Base-by-base conservation (phyloP, 345 rosid genomes). In the Gossypium arboreum region DNA sequence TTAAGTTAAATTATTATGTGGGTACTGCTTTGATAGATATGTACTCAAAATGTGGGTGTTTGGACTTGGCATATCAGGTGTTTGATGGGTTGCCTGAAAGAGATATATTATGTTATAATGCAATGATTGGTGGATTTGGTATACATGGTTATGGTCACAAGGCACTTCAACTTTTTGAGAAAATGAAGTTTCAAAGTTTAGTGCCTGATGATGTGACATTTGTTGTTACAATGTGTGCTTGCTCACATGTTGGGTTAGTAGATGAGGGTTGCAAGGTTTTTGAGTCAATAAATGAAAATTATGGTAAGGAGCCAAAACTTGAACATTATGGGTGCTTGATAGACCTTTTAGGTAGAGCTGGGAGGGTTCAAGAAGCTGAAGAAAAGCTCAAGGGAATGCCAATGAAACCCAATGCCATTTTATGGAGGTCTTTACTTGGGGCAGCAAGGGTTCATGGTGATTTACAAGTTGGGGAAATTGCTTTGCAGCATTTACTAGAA, bases 261-360 rank as follows among this genome's bases (percentile, higher is more conserved):
- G 83, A 85, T 3, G 82, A 85, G 12, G 92, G 94, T 34, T 72
- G 79, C 9, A 15, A 70, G 64, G 79, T 87, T 43, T 89, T 88
- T 29, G 72, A 79, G 27, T 89, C 94, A n/a, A 89, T 89, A 50
- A 76, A 75, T 68, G 71, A 77, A 41, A 75, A 48, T 69, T 83
- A 81, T 12, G 71, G 82, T 24, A 79, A 82, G 13, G 85, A 84
- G 73, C 91, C 97, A 55, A 88, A 73, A 15, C 82, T 86, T 13
- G 90, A 88, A 76, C 97, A 89, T 50, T 89, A 88, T 67, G 89
- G 97, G 3, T 89, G 91, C 75, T 63, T 86, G 43, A 86, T 88
- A 55, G 92, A 91, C 78, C 86, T 89, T 74, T 82, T 91, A 20
- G 89, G 91, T 39, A 84, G 92, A 74, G 83, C 86, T 0, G 93